Base-by-base conservation (phyloP, 2,329 filamentous ascomycete genomes). In the Colletotrichum tabaci region DNA sequence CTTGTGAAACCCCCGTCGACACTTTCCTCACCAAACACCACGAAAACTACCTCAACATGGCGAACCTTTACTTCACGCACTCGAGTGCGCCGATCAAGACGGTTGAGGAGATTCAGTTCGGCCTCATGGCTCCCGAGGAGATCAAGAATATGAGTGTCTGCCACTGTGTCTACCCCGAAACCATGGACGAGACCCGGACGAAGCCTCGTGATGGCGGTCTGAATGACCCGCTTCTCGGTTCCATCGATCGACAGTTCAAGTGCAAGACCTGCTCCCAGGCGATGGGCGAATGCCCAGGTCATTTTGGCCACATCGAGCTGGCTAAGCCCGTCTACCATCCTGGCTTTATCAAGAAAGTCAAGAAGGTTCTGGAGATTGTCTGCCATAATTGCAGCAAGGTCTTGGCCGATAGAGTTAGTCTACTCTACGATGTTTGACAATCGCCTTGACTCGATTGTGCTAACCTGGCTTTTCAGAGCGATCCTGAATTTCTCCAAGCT, bases 311-410 rank as follows among this genome's bases (percentile, higher is more conserved):
- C 84, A 99, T 99, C 78, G 97, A 99, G 85, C 89, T 99, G 76
- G 95, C 96, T 52, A 95, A 94, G 80, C 96, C 97, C 67, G 96
- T 99, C 77, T 99, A 93, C 83, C 96, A 99, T 78, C 85, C 88
- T 87, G 96, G 96, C 79, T 99, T 98, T 84, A 93, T 99, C 86
- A 97, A 94, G 83, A 98, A 98, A 87, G 95, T 98, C 85, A 99
- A 99, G 89, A 99, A 98, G 88, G 91, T 99, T 78, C 88, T 99
- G 83, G 97, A 99, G 89, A 96, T 95, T 77, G 95, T 99, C 83
- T 99, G 97, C 89, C 95, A 98, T 86, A 98, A 97, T 84, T 99
- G 97, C 88, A 96, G 95, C 85, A 97, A 96, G 88, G 94, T 98
- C 81, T 90, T 98, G 88, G 93, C 95, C 85, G 95, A 98, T 90